Evolutionary conservation across 441 rosid genomes (phyloP), one percentile per base, ranked within the genome.

Genomic region (Biscutella laevigata): DNA sequence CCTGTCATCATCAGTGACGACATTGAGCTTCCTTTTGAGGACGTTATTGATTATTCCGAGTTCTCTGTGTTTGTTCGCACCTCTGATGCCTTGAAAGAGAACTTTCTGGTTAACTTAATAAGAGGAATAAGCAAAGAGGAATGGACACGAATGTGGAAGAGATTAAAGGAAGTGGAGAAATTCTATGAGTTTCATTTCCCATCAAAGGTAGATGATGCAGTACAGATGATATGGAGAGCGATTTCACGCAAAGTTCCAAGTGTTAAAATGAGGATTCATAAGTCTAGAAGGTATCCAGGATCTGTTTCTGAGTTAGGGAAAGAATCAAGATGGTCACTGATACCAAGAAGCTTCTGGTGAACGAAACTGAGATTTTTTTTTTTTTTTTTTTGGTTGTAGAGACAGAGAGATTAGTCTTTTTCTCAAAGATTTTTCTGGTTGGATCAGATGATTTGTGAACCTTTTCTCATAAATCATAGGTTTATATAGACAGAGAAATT

Each of bases 1-100:
- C 99, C 97, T 0, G 97, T 92, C 59, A 82, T 92, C 35, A 83
- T 92, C 68, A 92, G 99, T 6, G 99, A 92, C 9, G 86, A 83
- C 7, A 91, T 91, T 13, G 98, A 92, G 78, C 91, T 92, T 40
- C 98, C 98, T 3, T 92, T 61, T 4, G 98, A 88, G 74, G 95
- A 86, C 16, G 79, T 83, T 49, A 82, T 91, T 0, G 89, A 88
- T 78, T 91, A 88, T 81, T 83, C 96, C 1, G 52, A 88, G 53
- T 91, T 91, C 86, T 81, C 92, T 32, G 56, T 90, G 66, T 84
- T 90, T 53, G 78, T 90, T 37, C 88, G 90, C 4, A 78, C 90
- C 15, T 68, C 89, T 5, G 95, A 90, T 55, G 98, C 98, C 1
- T 28, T 87, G 34, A 87, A 80, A 70, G 78, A 72, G 57, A 81